Evolutionary conservation across 2,329 filamentous ascomycete species (phyloP).

Genomic region (Sphaerulina musiva): DNA sequence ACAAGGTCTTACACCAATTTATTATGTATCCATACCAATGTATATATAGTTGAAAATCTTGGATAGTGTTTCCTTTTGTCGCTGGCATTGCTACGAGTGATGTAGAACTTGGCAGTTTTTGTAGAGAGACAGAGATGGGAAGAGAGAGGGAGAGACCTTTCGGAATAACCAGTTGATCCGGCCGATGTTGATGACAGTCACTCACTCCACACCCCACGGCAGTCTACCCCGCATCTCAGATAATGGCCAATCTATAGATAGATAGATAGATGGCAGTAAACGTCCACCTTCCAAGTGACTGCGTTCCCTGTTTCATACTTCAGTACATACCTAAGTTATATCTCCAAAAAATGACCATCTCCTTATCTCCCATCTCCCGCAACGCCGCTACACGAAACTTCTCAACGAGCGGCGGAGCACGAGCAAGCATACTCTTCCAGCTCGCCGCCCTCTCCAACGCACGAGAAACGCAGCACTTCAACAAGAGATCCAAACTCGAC

Average conservation of each 20-base stretch:
- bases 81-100: too few species aligned
- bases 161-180: neutral
- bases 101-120: too few species aligned
- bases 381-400: constrained; percentile 14
- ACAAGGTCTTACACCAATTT: too few species aligned
- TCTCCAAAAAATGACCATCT: neutral
- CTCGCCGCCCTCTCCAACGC: constrained; percentile 28
- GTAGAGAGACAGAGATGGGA: too few species aligned
- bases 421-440: constrained; percentile 26
- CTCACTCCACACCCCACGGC: neutral
- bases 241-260: neutral
- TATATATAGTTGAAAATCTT: too few species aligned
- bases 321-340: neutral
- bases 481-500: constrained; percentile 26
- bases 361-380: neutral
- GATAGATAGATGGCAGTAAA: neutral
- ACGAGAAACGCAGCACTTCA: constrained; percentile 32
- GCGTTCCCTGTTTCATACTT: too few species aligned
- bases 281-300: neutral
- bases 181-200: neutral
- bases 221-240: constrained; percentile 4
- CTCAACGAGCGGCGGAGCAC: constrained; percentile 17
- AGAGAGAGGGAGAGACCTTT: too few species aligned
- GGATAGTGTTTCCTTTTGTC: too few species aligned
- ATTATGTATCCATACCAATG: too few species aligned